A percentile compares a stretch with the other conserved stretches of the same genome.
Evolutionary conservation across 768 basidiomycete genomes (phyloP).

Genomic region (Zangia roseola): DNA sequence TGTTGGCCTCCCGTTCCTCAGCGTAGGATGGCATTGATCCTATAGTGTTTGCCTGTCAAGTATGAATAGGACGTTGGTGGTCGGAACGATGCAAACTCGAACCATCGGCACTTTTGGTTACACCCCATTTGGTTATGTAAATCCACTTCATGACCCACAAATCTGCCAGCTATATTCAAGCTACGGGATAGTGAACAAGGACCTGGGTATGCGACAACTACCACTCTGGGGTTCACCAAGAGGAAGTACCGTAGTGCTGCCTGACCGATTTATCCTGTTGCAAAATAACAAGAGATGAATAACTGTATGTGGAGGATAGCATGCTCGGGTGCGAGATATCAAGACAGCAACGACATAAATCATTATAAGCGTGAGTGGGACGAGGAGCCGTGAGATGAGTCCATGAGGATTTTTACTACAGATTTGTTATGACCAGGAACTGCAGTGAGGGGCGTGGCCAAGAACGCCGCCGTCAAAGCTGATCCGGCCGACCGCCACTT

Average conservation of each 20-base stretch:
- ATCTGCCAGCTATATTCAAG: neutral
- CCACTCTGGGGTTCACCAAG: neutral
- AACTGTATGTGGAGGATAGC: constrained; percentile 14
- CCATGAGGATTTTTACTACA: constrained; percentile 7
- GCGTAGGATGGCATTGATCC: constrained; percentile 29
- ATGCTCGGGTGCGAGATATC: constrained; percentile 23
- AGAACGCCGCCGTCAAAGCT: constrained; percentile 7
- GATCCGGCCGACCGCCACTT: constrained; percentile 2
- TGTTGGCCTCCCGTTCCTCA: constrained; percentile 35
- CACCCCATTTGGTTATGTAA: neutral
- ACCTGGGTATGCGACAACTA: constrained; percentile 17
- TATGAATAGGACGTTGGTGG: neutral
- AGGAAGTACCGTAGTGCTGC: constrained; percentile 7
- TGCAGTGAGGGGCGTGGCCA: neutral
- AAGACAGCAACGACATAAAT: constrained; percentile 29
- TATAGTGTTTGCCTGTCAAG: neutral
- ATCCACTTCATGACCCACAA: neutral
- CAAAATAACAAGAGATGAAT: constrained; percentile 8
- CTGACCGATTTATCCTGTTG: constrained; percentile 9
- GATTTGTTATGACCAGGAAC: neutral
- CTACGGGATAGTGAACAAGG: constrained; percentile 9
- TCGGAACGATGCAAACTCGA: no score
- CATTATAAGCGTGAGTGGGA: constrained; percentile 17
- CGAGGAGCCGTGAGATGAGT: constrained; percentile 1
- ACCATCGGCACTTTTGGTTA: neutral